Percentiles rank a stretch among this genome's conserved stretches.
phyloP scores from a whole-genome alignment of 768 basidiomycete species.

The Sarcomyxa edulis region DNA sequence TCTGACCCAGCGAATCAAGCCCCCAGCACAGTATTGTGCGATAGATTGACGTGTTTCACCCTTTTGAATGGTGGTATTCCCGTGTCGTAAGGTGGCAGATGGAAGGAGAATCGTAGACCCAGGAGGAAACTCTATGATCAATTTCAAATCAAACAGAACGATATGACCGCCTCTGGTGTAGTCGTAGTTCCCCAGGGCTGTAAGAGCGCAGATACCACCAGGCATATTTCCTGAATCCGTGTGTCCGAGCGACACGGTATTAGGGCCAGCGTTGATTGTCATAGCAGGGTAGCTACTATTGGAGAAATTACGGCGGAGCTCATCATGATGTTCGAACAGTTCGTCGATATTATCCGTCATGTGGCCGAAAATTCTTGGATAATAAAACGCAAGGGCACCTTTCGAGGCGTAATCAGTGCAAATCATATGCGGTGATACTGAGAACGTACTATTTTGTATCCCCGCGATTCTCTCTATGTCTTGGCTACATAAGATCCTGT shows the following conservation, averaged over 20 bases:
- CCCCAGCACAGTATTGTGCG: constrained; percentile 17
- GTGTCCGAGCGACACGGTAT: neutral
- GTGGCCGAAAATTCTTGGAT: too few relatives aligned
- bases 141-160: constrained; percentile 12
- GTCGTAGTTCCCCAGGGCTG: constrained; percentile 9
- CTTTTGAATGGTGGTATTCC: too few relatives aligned
- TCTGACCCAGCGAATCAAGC: constrained; percentile 15
- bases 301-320: constrained; percentile 4
- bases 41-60: too few relatives aligned
- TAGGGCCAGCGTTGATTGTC: constrained; percentile 9
- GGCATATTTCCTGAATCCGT: constrained; percentile 7
- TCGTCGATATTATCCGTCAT: too few relatives aligned
- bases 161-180: constrained; percentile 13
- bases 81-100: constrained; percentile 13
- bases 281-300: constrained; percentile 1
- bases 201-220: constrained; percentile 9
- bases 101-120: constrained; percentile 16
- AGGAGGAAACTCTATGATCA: constrained; percentile 15
- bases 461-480: too few relatives aligned
- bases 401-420: too few relatives aligned
- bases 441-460: too few relatives aligned
- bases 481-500: too few relatives aligned
- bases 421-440: too few relatives aligned
- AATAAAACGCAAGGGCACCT: too few relatives aligned
- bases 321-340: too few relatives aligned